These are phyloP conservation scores for Schizophyllum commune DNA, from an alignment of 1,284 basidiomycete species.

Conservation along the genomic window DNA sequence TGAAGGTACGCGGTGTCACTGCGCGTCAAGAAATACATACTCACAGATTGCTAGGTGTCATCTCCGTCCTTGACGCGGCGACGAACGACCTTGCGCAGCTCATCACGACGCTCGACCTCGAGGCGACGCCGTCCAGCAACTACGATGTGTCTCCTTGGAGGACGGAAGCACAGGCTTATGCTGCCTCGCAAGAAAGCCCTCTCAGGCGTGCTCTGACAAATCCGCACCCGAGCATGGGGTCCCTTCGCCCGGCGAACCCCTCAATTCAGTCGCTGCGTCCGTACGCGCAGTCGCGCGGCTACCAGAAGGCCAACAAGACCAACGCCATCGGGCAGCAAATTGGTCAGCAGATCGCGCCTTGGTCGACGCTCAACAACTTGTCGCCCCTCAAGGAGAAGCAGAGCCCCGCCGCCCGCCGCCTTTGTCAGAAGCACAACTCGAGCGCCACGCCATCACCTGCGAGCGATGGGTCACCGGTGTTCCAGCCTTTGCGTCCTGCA, in stretches of 20 bases:
- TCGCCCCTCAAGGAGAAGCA: constrained; percentile 32
- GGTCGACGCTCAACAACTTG: constrained; percentile 42
- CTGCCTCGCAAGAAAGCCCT: constrained; percentile 19
- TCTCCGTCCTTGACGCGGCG: constrained; percentile 65
- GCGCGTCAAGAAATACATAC: neutral
- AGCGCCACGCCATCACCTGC: constrained; percentile 43
- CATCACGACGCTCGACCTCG: constrained; percentile 66
- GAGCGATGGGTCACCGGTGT: constrained; percentile 44
- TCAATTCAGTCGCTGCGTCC: constrained; percentile 54
- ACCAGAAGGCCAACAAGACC: constrained; percentile 7
- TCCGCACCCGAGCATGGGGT: constrained; percentile 13
- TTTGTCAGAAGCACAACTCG: constrained; percentile 27
- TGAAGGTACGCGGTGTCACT: constrained; percentile 29
- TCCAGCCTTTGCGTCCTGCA: constrained; percentile 52
- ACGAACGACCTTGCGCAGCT: constrained; percentile 71
- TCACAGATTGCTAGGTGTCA: constrained; percentile 36
- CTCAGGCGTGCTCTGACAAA: constrained; percentile 14
- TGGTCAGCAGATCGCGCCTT: constrained; percentile 58
- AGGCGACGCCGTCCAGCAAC: constrained; percentile 53
- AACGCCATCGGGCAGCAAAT: constrained; percentile 23
- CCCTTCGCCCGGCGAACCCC: constrained; percentile 30
- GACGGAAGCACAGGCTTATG: constrained; percentile 8
- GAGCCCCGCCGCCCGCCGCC: constrained; percentile 1
- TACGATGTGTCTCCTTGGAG: constrained; percentile 31
- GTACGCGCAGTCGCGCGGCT: constrained; percentile 42